Base-by-base conservation (phyloP, 1,284 basidiomycete genomes). In the Xerocomus amazonicus region DNA sequence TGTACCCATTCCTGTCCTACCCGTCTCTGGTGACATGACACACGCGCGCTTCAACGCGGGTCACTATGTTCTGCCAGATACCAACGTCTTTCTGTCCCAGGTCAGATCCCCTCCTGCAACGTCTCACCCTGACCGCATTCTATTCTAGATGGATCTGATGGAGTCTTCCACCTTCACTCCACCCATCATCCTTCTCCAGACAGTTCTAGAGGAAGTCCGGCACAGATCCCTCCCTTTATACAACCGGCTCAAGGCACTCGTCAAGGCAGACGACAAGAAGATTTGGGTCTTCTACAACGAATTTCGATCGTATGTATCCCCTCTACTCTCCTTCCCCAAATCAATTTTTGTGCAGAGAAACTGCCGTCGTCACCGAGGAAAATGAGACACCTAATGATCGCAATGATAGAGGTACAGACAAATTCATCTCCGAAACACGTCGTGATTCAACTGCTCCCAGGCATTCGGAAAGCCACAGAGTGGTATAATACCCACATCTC, bases 261-360 rank as follows among this genome's bases (percentile, higher is more conserved):
- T 87, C 27, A 86, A 82, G 55, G 80, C 83, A 57, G 93, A 96
- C 48, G 90, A 91, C 55, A 87, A 92, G 61, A 74, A 71, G 23
- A 76, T 88, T 6, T 95, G 87, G 84, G 79, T 93, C 3, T 97
- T 94, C 68, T 95, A 94, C 71, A 96, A 97, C 62, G 93, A 97
- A 66, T 93, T 87, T 66, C 69, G 87, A 60, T 83, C 83, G 90
- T 87, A 59, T 69, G 77, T 77, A 9, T 41, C 9, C 0, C 33
- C 1, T 40, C 14, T 10, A 45, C 3, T 40, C 13, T 27, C 7
- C 1, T 16, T 19, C 36, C 27, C 43, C 14, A 1, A 1, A 9
- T 23, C 64, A 23, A 65, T 31, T 1, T 43, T 45, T 4, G 17
- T 27, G 9, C 19, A 91, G 89, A 37, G 87, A 91, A 63, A 92